Base-by-base conservation (phyloP, 176 grass and related monocot genomes). In the Carex scoparia region DNA sequence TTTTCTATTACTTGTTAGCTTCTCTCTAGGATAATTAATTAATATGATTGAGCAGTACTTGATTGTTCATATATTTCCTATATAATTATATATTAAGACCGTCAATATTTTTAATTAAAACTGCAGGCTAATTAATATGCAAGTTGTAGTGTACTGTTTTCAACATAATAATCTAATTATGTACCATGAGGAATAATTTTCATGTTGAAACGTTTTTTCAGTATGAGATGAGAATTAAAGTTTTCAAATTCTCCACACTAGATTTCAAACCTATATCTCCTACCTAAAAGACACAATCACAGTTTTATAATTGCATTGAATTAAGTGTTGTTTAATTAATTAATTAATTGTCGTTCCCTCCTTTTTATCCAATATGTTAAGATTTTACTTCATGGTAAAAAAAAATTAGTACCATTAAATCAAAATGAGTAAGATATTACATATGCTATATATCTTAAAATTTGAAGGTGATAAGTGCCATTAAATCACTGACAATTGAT, bases 11-110 rank as follows among this genome's bases (percentile, higher is more conserved):
- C n/a, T 51, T 54, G 19, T 4, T 51, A 54, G 48, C 46, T 75
- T 75, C 3, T 33, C 18, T 75, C 4, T 10, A 53, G 46, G 51
- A 53, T 3, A 74, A 75, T 75, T 11, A 51, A 12, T 51, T 74
- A 53, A 54, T 54, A 14, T 53, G n/a, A 23, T 46, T 75, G 0
- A 30, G 23, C 1, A 5, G 71, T 54, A 75, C 71, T 75, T 30
- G 71, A 28, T 54, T 71, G 37, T 71, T 71, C 42, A 75, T 75
- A 31, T 75, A 31, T 75, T 51, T 75, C 19, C 46, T 75, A 53
- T 51, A 19, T 18, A 49, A 53, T 75, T 13, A 54, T 75, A 54
- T 14, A 30, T 30, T 53, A 75, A 53, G 71, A 53, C 71, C 4
- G 19, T 74, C 71, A 75, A 13, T 75, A 54, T 1, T 19, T 60